Evolutionary conservation across 2,329 filamentous ascomycete species (phyloP).

Genomic region (Monosporascus sp.): DNA sequence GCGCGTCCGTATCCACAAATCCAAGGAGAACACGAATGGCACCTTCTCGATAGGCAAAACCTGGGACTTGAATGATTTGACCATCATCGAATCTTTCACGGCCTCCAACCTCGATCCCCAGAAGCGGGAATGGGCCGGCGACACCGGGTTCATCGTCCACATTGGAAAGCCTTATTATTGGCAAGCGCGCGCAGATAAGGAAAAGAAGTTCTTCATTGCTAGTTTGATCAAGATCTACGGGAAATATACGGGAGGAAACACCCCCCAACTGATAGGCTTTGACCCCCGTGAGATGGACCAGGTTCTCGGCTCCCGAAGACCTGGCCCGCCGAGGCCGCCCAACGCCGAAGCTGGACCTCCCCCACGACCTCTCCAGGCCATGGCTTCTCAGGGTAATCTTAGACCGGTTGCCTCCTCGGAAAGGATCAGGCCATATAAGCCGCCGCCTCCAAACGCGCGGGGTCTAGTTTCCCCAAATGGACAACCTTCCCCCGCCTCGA

Average conservation of each 20-base stretch:
- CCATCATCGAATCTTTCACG: slow-evolving; percentile 76
- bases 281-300: slow-evolving; percentile 72
- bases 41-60: slow-evolving; percentile 97
- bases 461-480: slow-evolving; percentile 35
- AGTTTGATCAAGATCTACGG: slow-evolving; percentile 93
- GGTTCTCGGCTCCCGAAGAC: slow-evolving; percentile 57
- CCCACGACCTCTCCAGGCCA: slow-evolving; percentile 15
- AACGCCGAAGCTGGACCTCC: slow-evolving; percentile 20
- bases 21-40: slow-evolving; percentile 88
- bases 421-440: slow-evolving; percentile 18
- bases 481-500: slow-evolving; percentile 43
- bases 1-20: slow-evolving; percentile 92
- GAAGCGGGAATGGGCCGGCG: slow-evolving; percentile 72
- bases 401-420: slow-evolving; percentile 8
- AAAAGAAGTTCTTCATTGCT: slow-evolving; percentile 98
- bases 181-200: slow-evolving; percentile 87
- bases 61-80: slow-evolving; percentile 91
- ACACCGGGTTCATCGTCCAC: slow-evolving; percentile 79
- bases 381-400: slow-evolving; percentile 9
- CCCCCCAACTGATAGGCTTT: slow-evolving; percentile 77
- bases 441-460: slow-evolving; percentile 21
- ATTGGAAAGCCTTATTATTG: slow-evolving; percentile 96
- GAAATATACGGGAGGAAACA: slow-evolving; percentile 87
- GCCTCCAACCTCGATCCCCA: slow-evolving; percentile 51
- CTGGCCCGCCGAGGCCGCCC: slow-evolving; percentile 26